Percentiles rank a stretch among this genome's conserved stretches.
phyloP scores from a whole-genome alignment of 139 green algal species.

The Eudorina sp. region DNA sequence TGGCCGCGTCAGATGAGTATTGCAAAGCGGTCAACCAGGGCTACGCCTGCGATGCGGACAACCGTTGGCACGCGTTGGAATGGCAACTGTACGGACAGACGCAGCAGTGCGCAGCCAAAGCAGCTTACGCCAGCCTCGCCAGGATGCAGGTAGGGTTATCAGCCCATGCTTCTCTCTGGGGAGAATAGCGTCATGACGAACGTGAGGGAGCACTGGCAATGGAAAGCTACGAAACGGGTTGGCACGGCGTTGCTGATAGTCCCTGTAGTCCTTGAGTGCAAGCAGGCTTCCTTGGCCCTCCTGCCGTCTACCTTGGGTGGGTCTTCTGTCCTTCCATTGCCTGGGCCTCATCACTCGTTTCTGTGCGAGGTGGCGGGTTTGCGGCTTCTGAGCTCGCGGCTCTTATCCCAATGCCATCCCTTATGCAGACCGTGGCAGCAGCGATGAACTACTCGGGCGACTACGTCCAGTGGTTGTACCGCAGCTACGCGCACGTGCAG shows the following conservation, averaged over 20 bases:
- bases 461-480: slow-evolving; percentile 46
- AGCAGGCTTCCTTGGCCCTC: too few species aligned
- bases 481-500: slow-evolving; percentile 45
- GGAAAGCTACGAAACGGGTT: too few species aligned
- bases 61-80: slow-evolving; percentile 56
- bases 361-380: too few species aligned
- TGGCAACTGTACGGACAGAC: slow-evolving; percentile 54
- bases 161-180: too few species aligned
- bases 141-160: slow-evolving; percentile 49
- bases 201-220: too few species aligned
- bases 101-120: slow-evolving; percentile 41
- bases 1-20: slow-evolving; percentile 7
- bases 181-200: too few species aligned
- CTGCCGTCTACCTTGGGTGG: too few species aligned
- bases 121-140: background rate
- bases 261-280: too few species aligned
- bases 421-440: background rate
- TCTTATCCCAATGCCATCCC: background rate
- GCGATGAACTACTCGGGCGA: slow-evolving; percentile 4
- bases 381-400: too few species aligned
- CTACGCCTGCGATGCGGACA: slow-evolving; percentile 48
- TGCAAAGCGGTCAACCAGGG: background rate
- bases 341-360: too few species aligned
- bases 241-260: too few species aligned
- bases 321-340: too few species aligned